Conservation (phyloP, 345 rosid species). For the Adansonia digitata region DNA sequence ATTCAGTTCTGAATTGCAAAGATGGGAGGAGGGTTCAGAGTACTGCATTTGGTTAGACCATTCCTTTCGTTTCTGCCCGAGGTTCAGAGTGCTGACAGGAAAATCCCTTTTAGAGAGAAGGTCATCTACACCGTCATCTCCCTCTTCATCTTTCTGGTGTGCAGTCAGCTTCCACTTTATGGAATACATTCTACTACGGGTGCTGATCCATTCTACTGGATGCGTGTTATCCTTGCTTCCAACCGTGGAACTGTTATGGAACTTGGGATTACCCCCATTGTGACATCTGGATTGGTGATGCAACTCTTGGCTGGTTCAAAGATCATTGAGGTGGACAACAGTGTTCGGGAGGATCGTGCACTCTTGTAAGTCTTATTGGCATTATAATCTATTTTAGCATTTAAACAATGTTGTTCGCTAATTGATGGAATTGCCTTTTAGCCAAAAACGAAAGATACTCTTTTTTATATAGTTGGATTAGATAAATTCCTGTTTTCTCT, state of each 20-base stretch:
- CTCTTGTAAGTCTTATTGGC: conserved; percentile 40
- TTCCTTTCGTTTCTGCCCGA: conserved; percentile 52
- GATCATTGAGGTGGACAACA: conserved; percentile 73
- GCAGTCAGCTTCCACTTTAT: conserved; percentile 76
- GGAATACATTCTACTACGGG: conserved; percentile 67
- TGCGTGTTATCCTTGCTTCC: conserved; percentile 74
- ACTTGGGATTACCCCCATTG: conserved; percentile 70
- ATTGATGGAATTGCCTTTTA: neutral
- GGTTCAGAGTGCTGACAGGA: conserved; percentile 64
- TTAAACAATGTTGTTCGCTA: neutral
- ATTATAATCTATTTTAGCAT: neutral
- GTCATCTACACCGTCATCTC: conserved; percentile 54
- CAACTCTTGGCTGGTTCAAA: conserved; percentile 72
- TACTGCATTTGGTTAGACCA: conserved; percentile 61
- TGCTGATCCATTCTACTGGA: conserved; percentile 74
- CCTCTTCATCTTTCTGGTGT: conserved; percentile 56
- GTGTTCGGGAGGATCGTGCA: conserved; percentile 65
- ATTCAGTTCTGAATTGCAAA: conserved; percentile 7
- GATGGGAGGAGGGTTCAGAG: conserved; percentile 74
- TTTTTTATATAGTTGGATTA: neutral
- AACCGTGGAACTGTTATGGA: conserved; percentile 77
- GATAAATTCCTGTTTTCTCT: neutral
- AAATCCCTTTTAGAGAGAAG: conserved; percentile 63
- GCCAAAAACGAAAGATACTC: too few species aligned
- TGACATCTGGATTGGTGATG: conserved; percentile 64